Evolutionary conservation across 805 yeast species (phyloP).

Genomic region (Metschnikowia reukaufii): DNA sequence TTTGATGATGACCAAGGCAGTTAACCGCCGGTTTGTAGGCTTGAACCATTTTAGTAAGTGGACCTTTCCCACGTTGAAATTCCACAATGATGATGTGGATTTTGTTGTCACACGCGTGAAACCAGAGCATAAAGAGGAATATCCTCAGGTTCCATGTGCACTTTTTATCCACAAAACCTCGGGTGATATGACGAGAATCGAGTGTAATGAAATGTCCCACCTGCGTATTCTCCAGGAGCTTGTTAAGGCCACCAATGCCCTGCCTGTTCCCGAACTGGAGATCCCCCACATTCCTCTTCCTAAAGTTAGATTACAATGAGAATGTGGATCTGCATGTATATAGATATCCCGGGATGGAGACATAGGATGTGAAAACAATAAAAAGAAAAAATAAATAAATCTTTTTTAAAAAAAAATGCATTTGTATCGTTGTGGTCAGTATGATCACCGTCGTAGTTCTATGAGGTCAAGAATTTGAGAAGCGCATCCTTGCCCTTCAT

Average conservation of each 20-base stretch:
- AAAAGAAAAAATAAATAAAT: not conserved
- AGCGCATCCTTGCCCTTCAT: constrained; percentile 69
- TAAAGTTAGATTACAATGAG: constrained; percentile 9
- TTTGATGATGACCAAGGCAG: constrained; percentile 45
- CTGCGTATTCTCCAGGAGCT: constrained; percentile 58
- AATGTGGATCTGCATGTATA: not conserved
- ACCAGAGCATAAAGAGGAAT: constrained; percentile 14
- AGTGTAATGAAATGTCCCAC: constrained; percentile 52
- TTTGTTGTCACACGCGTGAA: constrained; percentile 58
- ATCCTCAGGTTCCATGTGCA: constrained; percentile 15
- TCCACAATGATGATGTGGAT: constrained; percentile 73
- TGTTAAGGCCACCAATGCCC: constrained; percentile 52
- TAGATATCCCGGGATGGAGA: not conserved
- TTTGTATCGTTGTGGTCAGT: not conserved
- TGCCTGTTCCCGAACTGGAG: constrained; percentile 46
- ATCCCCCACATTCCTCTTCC: constrained; percentile 30
- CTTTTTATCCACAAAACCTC: constrained; percentile 13
- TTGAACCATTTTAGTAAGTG: constrained; percentile 74
- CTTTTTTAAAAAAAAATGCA: constrained; percentile 6
- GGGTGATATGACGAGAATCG: constrained; percentile 33
- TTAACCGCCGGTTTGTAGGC: constrained; percentile 57
- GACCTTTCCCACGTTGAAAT: constrained; percentile 72
- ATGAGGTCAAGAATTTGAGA: constrained; percentile 49
- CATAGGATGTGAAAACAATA: not conserved
- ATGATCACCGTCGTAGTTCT: constrained; percentile 3